phyloP scores from a whole-genome alignment of 23 red algal species.

The Chondrus crispus region DNA sequence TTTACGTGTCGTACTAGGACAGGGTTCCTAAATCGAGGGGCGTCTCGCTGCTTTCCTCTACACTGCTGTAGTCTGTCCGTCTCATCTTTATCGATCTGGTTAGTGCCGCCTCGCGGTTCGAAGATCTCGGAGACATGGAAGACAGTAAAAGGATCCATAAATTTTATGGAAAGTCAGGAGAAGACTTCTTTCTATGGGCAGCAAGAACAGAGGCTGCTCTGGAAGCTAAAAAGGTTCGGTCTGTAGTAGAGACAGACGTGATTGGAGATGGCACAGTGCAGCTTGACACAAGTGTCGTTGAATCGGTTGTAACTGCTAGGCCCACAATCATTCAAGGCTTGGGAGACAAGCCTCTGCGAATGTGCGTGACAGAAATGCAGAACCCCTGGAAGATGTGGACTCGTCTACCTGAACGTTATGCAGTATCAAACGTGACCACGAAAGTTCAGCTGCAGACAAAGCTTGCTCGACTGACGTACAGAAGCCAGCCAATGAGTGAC shows the following conservation, averaged over 20 bases:
- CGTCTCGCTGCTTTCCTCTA: no score
- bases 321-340: not conserved
- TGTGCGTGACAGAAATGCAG: not conserved
- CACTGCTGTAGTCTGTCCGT: no score
- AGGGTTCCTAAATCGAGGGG: no score
- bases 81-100: no score
- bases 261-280: not conserved
- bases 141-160: not conserved
- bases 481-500: not conserved
- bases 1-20: no score
- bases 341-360: not conserved
- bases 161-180: not conserved
- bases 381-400: not conserved
- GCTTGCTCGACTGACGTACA: not conserved
- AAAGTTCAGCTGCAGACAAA: not conserved
- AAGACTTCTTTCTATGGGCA: not conserved
- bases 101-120: no score
- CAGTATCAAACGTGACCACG: not conserved
- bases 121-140: not conserved
- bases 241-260: not conserved
- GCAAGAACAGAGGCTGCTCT: not conserved
- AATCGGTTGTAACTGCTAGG: not conserved
- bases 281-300: not conserved
- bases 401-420: not conserved
- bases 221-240: not conserved